Evolutionary conservation across 2,329 filamentous ascomycete species (phyloP).

Genomic region (Colletotrichum sp.): DNA sequence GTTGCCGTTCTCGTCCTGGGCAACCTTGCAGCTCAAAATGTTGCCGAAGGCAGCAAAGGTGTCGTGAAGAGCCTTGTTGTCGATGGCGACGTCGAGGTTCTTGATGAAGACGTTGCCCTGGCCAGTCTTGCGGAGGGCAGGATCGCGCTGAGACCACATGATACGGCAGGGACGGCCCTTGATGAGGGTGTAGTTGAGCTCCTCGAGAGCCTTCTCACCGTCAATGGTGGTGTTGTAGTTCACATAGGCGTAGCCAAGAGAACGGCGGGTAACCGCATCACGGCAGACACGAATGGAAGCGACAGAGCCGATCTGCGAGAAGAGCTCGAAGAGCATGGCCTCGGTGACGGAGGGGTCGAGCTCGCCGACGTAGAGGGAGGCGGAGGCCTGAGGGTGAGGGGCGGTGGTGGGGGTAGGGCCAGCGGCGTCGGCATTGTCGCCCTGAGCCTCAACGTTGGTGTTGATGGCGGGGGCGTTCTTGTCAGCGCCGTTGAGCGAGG

Average conservation of each 20-base stretch:
- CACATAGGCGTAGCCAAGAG: slow-evolving; percentile 98
- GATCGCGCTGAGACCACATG: slow-evolving; percentile 99
- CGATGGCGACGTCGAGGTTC: slow-evolving; percentile 97
- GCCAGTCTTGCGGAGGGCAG: slow-evolving; percentile 97
- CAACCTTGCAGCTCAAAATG: slow-evolving; percentile 99
- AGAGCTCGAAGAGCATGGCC: slow-evolving; percentile 99
- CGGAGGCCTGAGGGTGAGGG: slow-evolving; percentile 86
- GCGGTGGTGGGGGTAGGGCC: slow-evolving; percentile 76
- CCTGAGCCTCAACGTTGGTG: slow-evolving; percentile 68
- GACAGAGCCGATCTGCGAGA: slow-evolving; percentile 98
- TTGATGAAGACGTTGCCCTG: slow-evolving; percentile 99
- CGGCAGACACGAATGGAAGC: slow-evolving; percentile 99
- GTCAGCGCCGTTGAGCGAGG: slow-evolving; percentile 72
- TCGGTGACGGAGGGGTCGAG: slow-evolving; percentile 97
- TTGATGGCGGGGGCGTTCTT: slow-evolving; percentile 71
- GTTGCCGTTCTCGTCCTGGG: slow-evolving; percentile 93
- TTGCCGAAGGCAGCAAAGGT: slow-evolving; percentile 99
- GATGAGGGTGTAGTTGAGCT: slow-evolving; percentile 99
- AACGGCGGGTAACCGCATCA: slow-evolving; percentile 97
- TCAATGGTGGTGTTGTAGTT: slow-evolving; percentile 99
- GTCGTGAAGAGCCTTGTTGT: slow-evolving; percentile 99
- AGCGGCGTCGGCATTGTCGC: slow-evolving; percentile 67
- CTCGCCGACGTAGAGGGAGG: slow-evolving; percentile 98
- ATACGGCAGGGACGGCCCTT: slow-evolving; percentile 99
- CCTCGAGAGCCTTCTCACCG: slow-evolving; percentile 97